These are phyloP conservation scores for Paramarasmius palmivorus DNA, from an alignment of 1,284 basidiomycete genomes.

Conservation along the genomic window DNA sequence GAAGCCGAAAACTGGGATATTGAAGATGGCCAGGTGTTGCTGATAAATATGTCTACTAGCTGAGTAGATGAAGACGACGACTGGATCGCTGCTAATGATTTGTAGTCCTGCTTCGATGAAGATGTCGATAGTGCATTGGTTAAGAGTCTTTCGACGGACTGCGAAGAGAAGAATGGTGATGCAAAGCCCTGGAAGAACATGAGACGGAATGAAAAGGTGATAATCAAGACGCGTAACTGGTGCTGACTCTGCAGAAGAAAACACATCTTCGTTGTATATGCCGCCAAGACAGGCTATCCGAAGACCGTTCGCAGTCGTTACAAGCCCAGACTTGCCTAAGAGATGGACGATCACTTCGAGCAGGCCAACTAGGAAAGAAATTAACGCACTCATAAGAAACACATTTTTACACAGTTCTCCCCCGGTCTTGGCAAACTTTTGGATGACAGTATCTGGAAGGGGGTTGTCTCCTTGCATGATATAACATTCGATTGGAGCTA, in stretches of 20 bases:
- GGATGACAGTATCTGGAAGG: slow-evolving; percentile 71
- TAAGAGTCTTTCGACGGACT: slow-evolving; percentile 72
- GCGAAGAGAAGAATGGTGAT: slow-evolving; percentile 70
- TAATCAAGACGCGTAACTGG: slow-evolving; percentile 45
- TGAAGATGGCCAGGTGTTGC: slow-evolving; percentile 76
- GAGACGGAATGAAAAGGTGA: not conserved
- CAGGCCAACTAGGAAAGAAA: not conserved
- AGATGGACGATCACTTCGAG: slow-evolving; percentile 1
- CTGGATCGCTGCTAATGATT: slow-evolving; percentile 69
- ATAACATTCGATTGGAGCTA: slow-evolving; percentile 89
- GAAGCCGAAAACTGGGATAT: slow-evolving; percentile 66
- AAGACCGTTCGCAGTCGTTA: slow-evolving; percentile 83
- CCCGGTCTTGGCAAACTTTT: slow-evolving; percentile 71
- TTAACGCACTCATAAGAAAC: slow-evolving; percentile 77
- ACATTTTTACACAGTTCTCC: slow-evolving; percentile 83
- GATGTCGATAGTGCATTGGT: slow-evolving; percentile 61
- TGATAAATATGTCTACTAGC: slow-evolving; percentile 81
- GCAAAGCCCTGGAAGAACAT: slow-evolving; percentile 56
- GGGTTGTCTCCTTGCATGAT: slow-evolving; percentile 84
- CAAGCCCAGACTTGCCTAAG: slow-evolving; percentile 79
- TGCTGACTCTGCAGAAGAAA: slow-evolving; percentile 52
- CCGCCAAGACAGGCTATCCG: slow-evolving; percentile 88
- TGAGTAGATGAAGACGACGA: slow-evolving; percentile 59
- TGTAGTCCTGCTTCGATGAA: slow-evolving; percentile 48
- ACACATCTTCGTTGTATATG: slow-evolving; percentile 65